Percentiles rank a stretch among this genome's conserved stretches.
phyloP scores from a whole-genome alignment of 306 rosid genomes.

The Trifolium dubium region DNA sequence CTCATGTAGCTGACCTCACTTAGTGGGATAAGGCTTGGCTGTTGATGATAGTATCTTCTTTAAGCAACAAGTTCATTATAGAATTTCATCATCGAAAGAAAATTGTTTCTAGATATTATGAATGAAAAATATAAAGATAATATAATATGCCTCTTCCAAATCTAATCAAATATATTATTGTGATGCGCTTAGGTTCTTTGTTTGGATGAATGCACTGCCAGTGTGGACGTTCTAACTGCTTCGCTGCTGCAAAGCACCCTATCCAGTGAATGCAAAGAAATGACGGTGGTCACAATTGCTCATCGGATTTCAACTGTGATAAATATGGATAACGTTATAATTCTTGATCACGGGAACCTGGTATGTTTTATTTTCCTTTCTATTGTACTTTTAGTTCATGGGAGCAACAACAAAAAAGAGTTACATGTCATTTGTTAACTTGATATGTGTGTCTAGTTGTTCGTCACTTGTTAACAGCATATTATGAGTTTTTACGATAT shows the following conservation, averaged over 20 bases:
- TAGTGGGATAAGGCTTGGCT: too few species aligned
- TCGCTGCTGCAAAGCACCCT: slow-evolving; percentile 74
- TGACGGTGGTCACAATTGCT: slow-evolving; percentile 89
- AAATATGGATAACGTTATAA: slow-evolving; percentile 74
- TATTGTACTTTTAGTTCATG: slow-evolving; percentile 2
- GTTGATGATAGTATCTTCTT: slow-evolving; percentile 6
- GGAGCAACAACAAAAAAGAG: background rate
- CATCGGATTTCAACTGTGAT: slow-evolving; percentile 90
- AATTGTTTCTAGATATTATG: slow-evolving; percentile 23
- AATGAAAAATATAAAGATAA: slow-evolving; percentile 25
- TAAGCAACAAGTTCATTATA: slow-evolving; percentile 14
- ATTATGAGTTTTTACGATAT: background rate
- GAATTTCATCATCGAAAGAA: background rate
- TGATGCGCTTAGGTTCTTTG: slow-evolving; percentile 69
- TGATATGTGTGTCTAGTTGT: background rate
- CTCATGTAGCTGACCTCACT: too few species aligned
- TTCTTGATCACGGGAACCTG: slow-evolving; percentile 87
- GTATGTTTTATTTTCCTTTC: slow-evolving; percentile 50
- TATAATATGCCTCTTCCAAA: slow-evolving; percentile 5
- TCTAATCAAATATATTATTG: slow-evolving; percentile 28
- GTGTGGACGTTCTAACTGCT: slow-evolving; percentile 84
- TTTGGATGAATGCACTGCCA: slow-evolving; percentile 98
- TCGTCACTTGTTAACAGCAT: slow-evolving; percentile 7
- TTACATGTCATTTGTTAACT: background rate
- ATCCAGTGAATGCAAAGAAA: slow-evolving; percentile 76